Conservation (phyloP, 2,329 filamentous ascomycete genomes). For the Alternaria tenuissima region DNA sequence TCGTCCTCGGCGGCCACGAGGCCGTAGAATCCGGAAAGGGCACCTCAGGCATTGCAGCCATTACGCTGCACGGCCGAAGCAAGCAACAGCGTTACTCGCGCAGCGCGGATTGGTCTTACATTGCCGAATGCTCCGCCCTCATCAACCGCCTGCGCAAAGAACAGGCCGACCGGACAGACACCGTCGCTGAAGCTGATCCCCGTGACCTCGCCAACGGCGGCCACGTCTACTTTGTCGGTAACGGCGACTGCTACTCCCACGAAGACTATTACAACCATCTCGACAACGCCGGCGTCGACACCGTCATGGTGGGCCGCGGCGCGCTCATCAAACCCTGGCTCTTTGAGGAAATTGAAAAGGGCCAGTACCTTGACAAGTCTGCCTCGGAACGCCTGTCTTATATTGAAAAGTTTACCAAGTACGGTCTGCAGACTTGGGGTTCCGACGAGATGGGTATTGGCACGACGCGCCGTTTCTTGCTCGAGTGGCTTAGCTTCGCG, state of each 20-base stretch:
- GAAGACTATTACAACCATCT: slow-evolving; percentile 84
- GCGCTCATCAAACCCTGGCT: slow-evolving; percentile 98
- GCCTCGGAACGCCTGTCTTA: slow-evolving; percentile 84
- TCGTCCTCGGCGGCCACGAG: slow-evolving; percentile 81
- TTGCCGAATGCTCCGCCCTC: slow-evolving; percentile 85
- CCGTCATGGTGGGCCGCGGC: slow-evolving; percentile 96
- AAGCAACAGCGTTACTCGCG: slow-evolving; percentile 94
- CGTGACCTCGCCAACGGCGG: slow-evolving; percentile 73
- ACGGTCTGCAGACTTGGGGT: slow-evolving; percentile 93
- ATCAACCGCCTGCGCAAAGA: slow-evolving; percentile 81
- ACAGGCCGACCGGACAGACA: slow-evolving; percentile 74
- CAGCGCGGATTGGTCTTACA: slow-evolving; percentile 94
- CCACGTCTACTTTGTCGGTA: slow-evolving; percentile 90
- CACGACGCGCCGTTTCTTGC: slow-evolving; percentile 86
- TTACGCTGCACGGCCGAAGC: slow-evolving; percentile 92
- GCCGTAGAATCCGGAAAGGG: slow-evolving; percentile 71
- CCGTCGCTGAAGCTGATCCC: slow-evolving; percentile 76
- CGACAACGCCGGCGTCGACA: slow-evolving; percentile 80
- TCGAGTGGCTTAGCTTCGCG: slow-evolving; percentile 95
- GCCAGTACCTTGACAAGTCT: slow-evolving; percentile 95
- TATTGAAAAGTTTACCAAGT: slow-evolving; percentile 87
- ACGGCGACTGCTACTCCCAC: slow-evolving; percentile 96
- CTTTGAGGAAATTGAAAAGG: slow-evolving; percentile 92
- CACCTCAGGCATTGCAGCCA: slow-evolving; percentile 79
- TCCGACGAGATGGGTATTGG: slow-evolving; percentile 94